Base-by-base conservation (phyloP, 352 stramenopile species). In the Globisporangium camurandrum region DNA sequence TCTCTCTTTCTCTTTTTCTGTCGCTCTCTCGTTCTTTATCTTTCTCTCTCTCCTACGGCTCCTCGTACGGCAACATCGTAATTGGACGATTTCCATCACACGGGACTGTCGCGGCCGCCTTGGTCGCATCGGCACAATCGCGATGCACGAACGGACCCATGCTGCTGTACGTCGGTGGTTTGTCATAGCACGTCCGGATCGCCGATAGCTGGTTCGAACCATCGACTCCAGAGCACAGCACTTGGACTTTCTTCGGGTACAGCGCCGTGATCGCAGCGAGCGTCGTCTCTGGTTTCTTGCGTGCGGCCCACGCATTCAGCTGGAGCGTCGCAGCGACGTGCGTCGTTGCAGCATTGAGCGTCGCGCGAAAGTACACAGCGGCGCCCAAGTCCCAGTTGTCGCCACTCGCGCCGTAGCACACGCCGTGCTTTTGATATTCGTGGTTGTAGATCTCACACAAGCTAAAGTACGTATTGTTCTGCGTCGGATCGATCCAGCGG, bases 361-460 rank as follows among this genome's bases (percentile, higher is more conserved):
- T 75, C 10, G 72, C 70, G 43, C 63, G 10, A 46, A 90, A 88
- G 72, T 90, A 90, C 44, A 69, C 70, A 17, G 72, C 71, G 1
- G 78, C 67, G 5, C 67, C 67, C 20, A 67, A 56, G 47, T 75
- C 67, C 20, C 69, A 72, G 58, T 90, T 62, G 17, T 62, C 64
- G 4, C 56, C 76, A 17, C 68, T 64, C 0, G 78, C 74, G 27
- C 70, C 73, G 54, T 81, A 90, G 65, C 79, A 90, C 26, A 88
- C 54, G 14, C 79, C 79, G 62, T 90, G 79, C 65, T 90, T 90
- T 64, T 90, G 79, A 67, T 82, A 87, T 60, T 88, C 76, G 64
- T 90, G 79, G 65, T 87, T 71, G 65, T 88, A 90, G 56, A 86
- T 81, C 63, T 90, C 74, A 45, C 79, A 90, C 9, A 90, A 64